Conservation (phyloP, 192 early-diverging fungal species). For the Chytriomyces sp. region DNA sequence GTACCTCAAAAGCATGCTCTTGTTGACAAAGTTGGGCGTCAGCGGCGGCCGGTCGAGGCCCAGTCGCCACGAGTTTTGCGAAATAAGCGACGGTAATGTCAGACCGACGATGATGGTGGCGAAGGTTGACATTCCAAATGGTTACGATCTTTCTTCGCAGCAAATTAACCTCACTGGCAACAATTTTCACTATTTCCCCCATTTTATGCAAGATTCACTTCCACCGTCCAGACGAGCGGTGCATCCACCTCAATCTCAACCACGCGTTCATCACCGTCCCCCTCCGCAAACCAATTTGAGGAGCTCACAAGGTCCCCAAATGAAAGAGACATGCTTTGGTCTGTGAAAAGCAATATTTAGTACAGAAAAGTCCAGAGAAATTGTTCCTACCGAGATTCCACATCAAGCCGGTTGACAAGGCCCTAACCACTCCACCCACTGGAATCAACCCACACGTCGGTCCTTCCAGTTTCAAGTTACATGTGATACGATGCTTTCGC, state of each 20-base stretch:
- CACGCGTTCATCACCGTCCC: slow-evolving; percentile 30
- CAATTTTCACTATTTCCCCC: neutral
- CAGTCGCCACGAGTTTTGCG: slow-evolving; percentile 16
- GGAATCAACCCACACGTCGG: slow-evolving; percentile 90
- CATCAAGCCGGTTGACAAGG: slow-evolving; percentile 75
- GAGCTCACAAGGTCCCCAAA: slow-evolving; percentile 85
- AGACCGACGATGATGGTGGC: neutral
- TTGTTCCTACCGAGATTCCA: slow-evolving; percentile 87
- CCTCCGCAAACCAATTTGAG: slow-evolving; percentile 71
- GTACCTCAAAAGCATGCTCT: slow-evolving; percentile 17
- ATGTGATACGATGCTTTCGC: slow-evolving; percentile 70
- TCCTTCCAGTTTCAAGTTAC: slow-evolving; percentile 67
- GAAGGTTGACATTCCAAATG: slow-evolving; percentile 1
- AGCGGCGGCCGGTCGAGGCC: slow-evolving; percentile 28
- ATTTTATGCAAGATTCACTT: slow-evolving; percentile 46
- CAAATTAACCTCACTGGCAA: neutral
- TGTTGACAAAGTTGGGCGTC: slow-evolving; percentile 8
- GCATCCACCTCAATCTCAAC: slow-evolving; percentile 69
- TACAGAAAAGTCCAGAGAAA: slow-evolving; percentile 8
- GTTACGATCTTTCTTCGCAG: neutral
- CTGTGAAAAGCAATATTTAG: slow-evolving; percentile 22
- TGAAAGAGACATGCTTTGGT: slow-evolving; percentile 45
- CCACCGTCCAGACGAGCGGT: slow-evolving; percentile 82
- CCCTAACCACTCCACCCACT: slow-evolving; percentile 62
- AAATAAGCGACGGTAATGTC: slow-evolving; percentile 31